Base-by-base conservation (phyloP, 192 early-diverging fungal genomes). In the Podila verticillata region DNA sequence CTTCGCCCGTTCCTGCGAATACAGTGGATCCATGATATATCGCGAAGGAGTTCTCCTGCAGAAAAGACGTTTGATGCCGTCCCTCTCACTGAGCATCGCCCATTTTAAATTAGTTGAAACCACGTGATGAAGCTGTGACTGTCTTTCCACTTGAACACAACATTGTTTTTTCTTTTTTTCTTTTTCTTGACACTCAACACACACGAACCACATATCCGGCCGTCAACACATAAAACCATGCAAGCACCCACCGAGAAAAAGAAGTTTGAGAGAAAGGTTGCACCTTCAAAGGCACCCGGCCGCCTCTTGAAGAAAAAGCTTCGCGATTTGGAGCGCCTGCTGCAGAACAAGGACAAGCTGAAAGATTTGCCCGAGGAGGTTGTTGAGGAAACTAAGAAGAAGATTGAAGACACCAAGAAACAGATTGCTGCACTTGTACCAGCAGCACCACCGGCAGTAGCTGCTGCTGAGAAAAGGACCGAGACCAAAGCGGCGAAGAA, bases 281-380 rank as follows among this genome's bases (percentile, higher is more conserved):
- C 60, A 0, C 77, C 77, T 7, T 80, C 77, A 4, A 80, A 80
- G 61, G 77, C 77, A 24, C 77, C 77, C 0, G 51, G 69, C 5
- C 77, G 77, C 47, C 49, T 80, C 4, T 35, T 80, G 17, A 80
- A 72, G 57, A 67, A 68, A 58, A 72, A 80, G 29, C 60, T 72
- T 6, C 70, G 77, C 22, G 70, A 80, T 51, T 34, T 80, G 65
- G 70, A 72, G 32, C 69, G 77, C 22, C 70, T 80, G 19, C 44
- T 80, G 39, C 35, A 72, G 32, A 80, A 80, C 56, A 72, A 80
- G 66, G 66, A 72, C 24, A 67, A 36, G 2, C 26, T 65, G n/a
- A 80, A 72, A 34, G 77, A 80, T 63, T 17, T 80, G 6, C 77
- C 77, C 1, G 39, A 48, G 17, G 65, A 80, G 39, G 70, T 72